phyloP scores from a whole-genome alignment of 2,329 filamentous ascomycete species.

The Clonostachys byssicola region DNA sequence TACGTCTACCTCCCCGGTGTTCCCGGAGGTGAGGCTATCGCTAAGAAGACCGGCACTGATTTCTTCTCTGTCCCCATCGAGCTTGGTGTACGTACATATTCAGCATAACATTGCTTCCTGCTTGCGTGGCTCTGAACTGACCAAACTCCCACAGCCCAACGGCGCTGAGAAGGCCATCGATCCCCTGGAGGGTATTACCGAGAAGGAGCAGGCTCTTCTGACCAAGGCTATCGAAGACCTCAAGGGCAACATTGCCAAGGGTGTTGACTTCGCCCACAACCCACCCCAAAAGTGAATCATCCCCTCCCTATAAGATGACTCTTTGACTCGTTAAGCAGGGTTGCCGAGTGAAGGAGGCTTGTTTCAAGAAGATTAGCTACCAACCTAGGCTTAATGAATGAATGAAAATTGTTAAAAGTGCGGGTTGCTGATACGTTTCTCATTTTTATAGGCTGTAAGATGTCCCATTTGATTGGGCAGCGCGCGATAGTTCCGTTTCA shows the following conservation, averaged over 20 bases:
- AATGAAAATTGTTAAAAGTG: slow-evolving; percentile 10
- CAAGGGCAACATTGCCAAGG: slow-evolving; percentile 92
- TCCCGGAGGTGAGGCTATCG: slow-evolving; percentile 79
- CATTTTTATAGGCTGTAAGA: slow-evolving; percentile 27
- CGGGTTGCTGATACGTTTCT: slow-evolving; percentile 27
- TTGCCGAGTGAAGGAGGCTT: slow-evolving; percentile 15
- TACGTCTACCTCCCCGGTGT: slow-evolving; percentile 94
- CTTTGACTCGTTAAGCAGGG: slow-evolving; percentile 5
- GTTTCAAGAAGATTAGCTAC: slow-evolving; percentile 21
- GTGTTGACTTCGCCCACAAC: slow-evolving; percentile 83
- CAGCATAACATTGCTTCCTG: not conserved
- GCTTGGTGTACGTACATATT: slow-evolving; percentile 73
- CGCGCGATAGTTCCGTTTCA: not conserved
- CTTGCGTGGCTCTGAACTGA: slow-evolving; percentile 5
- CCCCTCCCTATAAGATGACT: slow-evolving; percentile 19
- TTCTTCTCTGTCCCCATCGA: slow-evolving; percentile 97
- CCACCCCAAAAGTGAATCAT: slow-evolving; percentile 77
- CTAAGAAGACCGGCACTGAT: slow-evolving; percentile 77
- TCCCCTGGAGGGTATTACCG: slow-evolving; percentile 71
- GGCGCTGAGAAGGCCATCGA: slow-evolving; percentile 86
- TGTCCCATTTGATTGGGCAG: not conserved
- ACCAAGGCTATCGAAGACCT: slow-evolving; percentile 72
- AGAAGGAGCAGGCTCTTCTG: slow-evolving; percentile 86
- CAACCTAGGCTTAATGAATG: slow-evolving; percentile 28
- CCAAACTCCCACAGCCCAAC: slow-evolving; percentile 52